These are phyloP conservation scores for Reticulascus tulasneorum DNA, from an alignment of 2,329 filamentous ascomycete genomes.

Conservation along the genomic window DNA sequence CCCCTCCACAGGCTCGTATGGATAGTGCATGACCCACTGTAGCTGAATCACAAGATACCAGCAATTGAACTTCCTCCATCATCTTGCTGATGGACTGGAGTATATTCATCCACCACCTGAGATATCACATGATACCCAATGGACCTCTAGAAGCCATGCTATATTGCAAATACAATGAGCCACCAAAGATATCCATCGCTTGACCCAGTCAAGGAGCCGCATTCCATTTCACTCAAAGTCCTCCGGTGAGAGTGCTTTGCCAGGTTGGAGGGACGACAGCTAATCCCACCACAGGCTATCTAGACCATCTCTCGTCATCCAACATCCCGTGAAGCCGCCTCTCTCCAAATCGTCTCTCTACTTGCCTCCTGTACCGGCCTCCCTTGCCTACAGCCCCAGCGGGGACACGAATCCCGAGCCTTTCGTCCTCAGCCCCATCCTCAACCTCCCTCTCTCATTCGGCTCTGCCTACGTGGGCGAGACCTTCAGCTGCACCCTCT, in stretches of 20 bases:
- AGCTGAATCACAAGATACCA: too few species aligned
- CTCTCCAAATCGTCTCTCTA: conserved; percentile 38
- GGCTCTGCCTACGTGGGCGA: conserved; percentile 95
- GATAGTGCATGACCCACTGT: not conserved
- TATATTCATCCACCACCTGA: not conserved
- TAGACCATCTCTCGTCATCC: conserved; percentile 70
- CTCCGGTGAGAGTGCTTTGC: conserved; percentile 53
- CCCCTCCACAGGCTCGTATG: conserved; percentile 1
- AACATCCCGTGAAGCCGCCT: conserved; percentile 57
- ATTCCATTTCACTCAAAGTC: conserved; percentile 75
- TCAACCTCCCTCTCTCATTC: conserved; percentile 87
- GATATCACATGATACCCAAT: not conserved
- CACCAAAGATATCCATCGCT: conserved; percentile 55
- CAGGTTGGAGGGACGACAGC: not conserved
- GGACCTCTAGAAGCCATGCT: conserved; percentile 1
- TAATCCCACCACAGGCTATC: conserved; percentile 60
- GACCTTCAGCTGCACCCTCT: conserved; percentile 89
- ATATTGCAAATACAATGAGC: conserved; percentile 40
- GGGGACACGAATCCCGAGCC: conserved; percentile 44
- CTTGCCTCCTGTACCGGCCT: conserved; percentile 55
- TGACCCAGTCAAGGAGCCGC: conserved; percentile 66
- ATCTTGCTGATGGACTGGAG: not conserved
- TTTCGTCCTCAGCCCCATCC: conserved; percentile 57
- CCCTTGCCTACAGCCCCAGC: conserved; percentile 62
- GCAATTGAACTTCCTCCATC: too few species aligned